Base-by-base conservation (phyloP, 2,329 filamentous ascomycete species). In the Parastagonospora avenae region DNA sequence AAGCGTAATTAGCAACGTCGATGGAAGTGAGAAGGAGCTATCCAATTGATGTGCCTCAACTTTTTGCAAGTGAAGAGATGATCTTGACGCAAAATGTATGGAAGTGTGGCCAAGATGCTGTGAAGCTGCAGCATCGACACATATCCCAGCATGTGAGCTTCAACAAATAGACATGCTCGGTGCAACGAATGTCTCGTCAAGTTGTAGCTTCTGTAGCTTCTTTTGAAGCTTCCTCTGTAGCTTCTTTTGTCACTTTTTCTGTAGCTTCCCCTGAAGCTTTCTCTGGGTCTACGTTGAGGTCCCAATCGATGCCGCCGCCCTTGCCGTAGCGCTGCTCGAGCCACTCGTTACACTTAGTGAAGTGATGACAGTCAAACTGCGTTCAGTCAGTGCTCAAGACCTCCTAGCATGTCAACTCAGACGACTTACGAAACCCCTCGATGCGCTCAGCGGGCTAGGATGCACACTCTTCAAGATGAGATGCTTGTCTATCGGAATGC, bases 381-480 rank as follows among this genome's bases (percentile, higher is more conserved):
- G 29, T 6, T 27, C 74, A 60, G 44, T 81, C 77, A 67, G 78
- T 42, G 33, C 19, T 27, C 30, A 19, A 12, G 19, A 3, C 16
- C 41, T n/a, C 2, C 15, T 12, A 31, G 27, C 3, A 27, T 6
- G 9, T 30, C 8, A 15, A 32, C 6, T 15, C 19, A 11, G 7
- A 31, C 12, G 28, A 79, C 82, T 78, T 73, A 85, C 82, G 74
- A 92, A 99, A 1, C 94, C 94, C 46, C 84, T 82, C 11, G 80
- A 76, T 4, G 93, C 94, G 75, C 91, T 95, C 59, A 97, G 74
- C n/a, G 94, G 94, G 73, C 91, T 96, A 0, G 94, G 94, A 76
- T 99, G 94, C 42, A 92, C 92, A 65, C 87, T 89, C 75, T 89
- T 87, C 59, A 99, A 79, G 32, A 99, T 90, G 39, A 91, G 81